Evolutionary conservation across 1,139 yeast species (phyloP), one percentile per base, ranked within the genome.

Genomic region (Scheffersomyces stambukii): DNA sequence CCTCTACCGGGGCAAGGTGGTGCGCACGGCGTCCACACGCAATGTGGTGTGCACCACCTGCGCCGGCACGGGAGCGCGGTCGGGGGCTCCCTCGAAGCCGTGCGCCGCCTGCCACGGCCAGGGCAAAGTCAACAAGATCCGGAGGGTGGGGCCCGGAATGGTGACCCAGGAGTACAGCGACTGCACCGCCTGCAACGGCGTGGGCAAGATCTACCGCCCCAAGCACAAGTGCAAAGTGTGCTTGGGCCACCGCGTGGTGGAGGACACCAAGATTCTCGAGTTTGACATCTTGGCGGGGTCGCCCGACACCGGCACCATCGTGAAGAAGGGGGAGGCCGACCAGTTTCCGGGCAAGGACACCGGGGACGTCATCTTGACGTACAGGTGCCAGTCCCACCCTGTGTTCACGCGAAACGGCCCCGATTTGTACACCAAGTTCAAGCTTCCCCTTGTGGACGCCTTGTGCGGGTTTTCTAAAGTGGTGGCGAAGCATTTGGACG

Each of bases 181-280:
- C 13, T 91, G 98, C 60, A 62, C 67, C 7, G 58, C 69, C 9
- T 91, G 98, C 62, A 63, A 67, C 24, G 96, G 95, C 8, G 59
- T 64, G 14, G 96, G 97, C 2, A 63, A 70, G 29, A 61, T 71
- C 3, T 73, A 68, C 43, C 69, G 80, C 32, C 49, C 70, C 9
- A 83, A 81, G 50, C 95, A 88, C 51, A 67, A 68, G 37, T 91
- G 98, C 62, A 82, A 78, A 45, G 67, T 67, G 40, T 91, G 98
- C 57, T 55, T 60, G 10, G 96, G 96, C 2, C 57, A 60, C 4
- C 74, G 80, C 20, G 64, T 75, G 4, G 60, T 63, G 4, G 81
- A 79, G 33, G 88, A 85, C 46, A 72, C 80, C 16, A 81, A 84
- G 48, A 73, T 82, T 12, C 57, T 88, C 36, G 95, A 86, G 47